These are phyloP conservation scores for Schizochytrium sp. DNA, from an alignment of 108 stramenopile genomes.

Conservation along the genomic window DNA sequence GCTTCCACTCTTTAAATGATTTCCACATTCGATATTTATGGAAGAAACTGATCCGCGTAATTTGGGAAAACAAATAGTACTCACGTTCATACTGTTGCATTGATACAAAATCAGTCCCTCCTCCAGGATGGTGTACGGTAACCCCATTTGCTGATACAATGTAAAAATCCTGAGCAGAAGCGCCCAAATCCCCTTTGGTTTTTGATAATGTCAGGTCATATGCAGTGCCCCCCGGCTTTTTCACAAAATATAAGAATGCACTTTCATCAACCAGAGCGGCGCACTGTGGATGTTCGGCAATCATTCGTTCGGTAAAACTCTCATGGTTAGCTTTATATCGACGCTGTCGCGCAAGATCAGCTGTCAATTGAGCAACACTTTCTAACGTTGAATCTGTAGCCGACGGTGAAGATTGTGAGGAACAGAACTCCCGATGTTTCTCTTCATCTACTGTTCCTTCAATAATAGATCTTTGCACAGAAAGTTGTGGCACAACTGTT, in stretches of 20 bases:
- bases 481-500: no score
- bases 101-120: conserved; percentile 72
- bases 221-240: conserved; percentile 50
- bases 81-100: conserved; percentile 77
- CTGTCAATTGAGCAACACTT: background rate
- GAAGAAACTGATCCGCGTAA: conserved; percentile 74
- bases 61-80: conserved; percentile 70
- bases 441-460: no score
- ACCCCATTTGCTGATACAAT: conserved; percentile 36
- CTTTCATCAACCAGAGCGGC: background rate
- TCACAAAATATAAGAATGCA: conserved; percentile 29
- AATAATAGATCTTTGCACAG: no score
- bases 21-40: conserved; percentile 73
- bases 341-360: conserved; percentile 6
- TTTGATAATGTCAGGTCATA: conserved; percentile 40
- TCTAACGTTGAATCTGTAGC: background rate
- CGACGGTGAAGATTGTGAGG: no score
- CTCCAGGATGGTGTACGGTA: conserved; percentile 69
- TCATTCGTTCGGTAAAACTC: conserved; percentile 11
- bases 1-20: conserved; percentile 75
- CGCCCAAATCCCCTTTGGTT: conserved; percentile 15
- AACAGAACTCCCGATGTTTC: no score
- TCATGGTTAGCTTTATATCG: background rate
- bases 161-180: background rate
- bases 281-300: background rate